Conservation (phyloP, 768 basidiomycete species). For the Podaxis sp. region DNA sequence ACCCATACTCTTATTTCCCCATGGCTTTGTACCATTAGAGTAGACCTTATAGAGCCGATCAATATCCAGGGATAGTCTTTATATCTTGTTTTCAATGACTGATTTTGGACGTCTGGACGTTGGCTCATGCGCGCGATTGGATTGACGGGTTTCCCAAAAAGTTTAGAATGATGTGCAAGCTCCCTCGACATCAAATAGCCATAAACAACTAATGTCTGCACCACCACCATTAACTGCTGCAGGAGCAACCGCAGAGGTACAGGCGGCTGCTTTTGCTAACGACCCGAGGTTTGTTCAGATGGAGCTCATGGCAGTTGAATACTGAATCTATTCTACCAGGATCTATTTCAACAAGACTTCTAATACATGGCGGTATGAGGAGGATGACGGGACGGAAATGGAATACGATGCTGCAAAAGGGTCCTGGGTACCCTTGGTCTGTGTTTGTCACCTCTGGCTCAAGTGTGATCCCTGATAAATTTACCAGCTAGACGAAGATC, state of each 20-base stretch:
- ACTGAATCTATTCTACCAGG: constrained; percentile 33
- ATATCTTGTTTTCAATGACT: neutral
- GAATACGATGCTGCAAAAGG: constrained; percentile 82
- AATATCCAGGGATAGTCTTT: constrained; percentile 8
- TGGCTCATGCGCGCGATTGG: neutral
- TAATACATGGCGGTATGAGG: constrained; percentile 85
- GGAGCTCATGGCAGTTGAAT: constrained; percentile 16
- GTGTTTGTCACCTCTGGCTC: constrained; percentile 26
- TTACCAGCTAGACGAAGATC: constrained; percentile 79
- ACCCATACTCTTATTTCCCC: constrained; percentile 79
- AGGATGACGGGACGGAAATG: constrained; percentile 85
- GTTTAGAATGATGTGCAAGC: neutral
- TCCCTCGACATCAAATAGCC: constrained; percentile 31
- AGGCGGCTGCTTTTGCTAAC: constrained; percentile 68
- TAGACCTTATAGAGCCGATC: constrained; percentile 4
- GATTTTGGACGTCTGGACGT: neutral
- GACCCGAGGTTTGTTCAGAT: constrained; percentile 59
- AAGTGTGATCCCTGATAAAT: constrained; percentile 7
- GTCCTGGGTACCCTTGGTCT: constrained; percentile 82
- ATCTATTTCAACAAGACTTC: constrained; percentile 76
- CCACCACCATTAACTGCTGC: constrained; percentile 49
- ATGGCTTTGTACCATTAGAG: constrained; percentile 60
- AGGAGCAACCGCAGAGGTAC: constrained; percentile 52
- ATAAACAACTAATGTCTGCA: constrained; percentile 45
- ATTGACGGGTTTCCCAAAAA: neutral